Base-by-base conservation (phyloP, 352 stramenopile species). In the Globisporangium cystogenes region DNA sequence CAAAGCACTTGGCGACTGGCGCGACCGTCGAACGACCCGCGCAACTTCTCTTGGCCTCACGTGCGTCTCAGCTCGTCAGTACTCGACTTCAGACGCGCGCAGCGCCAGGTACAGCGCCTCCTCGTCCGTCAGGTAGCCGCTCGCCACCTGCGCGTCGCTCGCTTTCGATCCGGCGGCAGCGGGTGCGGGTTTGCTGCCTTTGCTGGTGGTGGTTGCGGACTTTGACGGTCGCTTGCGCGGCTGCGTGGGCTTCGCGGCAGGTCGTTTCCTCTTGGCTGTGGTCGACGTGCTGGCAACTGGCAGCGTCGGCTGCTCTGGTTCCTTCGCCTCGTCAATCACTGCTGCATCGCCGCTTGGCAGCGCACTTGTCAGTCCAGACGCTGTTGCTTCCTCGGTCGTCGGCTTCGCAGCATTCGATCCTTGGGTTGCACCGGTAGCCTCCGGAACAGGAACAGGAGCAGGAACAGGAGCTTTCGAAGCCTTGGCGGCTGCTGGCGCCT, bases 31-130 rank as follows among this genome's bases (percentile, higher is more conserved):
- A n/a, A n/a, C n/a, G n/a, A n/a, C n/a, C n/a, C n/a, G n/a, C n/a
- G n/a, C n/a, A n/a, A n/a, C n/a, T n/a, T n/a, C n/a, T n/a, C n/a
- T n/a, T n/a, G n/a, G n/a, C n/a, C n/a, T n/a, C n/a, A n/a, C n/a
- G n/a, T n/a, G n/a, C n/a, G n/a, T n/a, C n/a, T n/a, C n/a, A n/a
- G n/a, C n/a, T n/a, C n/a, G n/a, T 31, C 16, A 62, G 7, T 62
- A 62, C 49, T 62, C 56, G 49, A 62, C 44, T 20, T 62, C 56
- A 8, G 56, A 62, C n/a, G 56, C 50, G 36, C 50, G 56, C 7
- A 62, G 45, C 42, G 56, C 56, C 43, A 62, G 18, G 36, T 57
- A 62, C 56, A 62, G 27, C 50, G 56, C 56, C 31, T 62, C 56
- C 36, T 62, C 49, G 26, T 62, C 56, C 35, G 56, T 57, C 35